Evolutionary conservation across 306 rosid species (phyloP).

Genomic region (Trifolium pratense): DNA sequence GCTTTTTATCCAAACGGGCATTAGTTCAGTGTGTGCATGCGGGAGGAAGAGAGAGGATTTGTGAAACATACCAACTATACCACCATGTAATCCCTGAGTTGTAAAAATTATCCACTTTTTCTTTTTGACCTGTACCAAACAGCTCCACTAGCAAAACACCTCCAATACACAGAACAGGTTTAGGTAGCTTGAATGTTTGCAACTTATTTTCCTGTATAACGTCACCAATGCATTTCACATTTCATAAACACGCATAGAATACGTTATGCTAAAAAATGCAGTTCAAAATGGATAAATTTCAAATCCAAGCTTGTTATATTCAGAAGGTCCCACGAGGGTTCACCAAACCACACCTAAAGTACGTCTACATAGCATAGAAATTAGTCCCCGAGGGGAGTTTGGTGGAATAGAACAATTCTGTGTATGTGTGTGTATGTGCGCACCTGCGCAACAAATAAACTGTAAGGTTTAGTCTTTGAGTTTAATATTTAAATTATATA

Average conservation of each 20-base stretch:
- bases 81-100: conserved; percentile 58
- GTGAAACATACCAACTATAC: conserved; percentile 65
- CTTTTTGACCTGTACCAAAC: conserved; percentile 64
- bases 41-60: conserved; percentile 3
- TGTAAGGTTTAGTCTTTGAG: background rate
- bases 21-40: background rate
- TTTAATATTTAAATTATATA: no score
- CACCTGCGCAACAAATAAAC: background rate
- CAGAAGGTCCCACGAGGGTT: conserved; percentile 8
- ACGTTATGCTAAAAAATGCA: background rate
- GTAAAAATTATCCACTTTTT: conserved; percentile 53
- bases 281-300: conserved; percentile 9
- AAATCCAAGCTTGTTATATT: conserved; percentile 26
- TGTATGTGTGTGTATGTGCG: background rate
- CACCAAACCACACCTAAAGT: background rate
- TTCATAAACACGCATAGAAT: conserved; percentile 14
- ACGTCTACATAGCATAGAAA: background rate
- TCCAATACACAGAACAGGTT: conserved; percentile 68
- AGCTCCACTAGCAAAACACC: conserved; percentile 68
- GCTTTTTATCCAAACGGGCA: background rate
- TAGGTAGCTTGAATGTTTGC: conserved; percentile 68
- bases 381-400: background rate
- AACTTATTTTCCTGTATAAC: conserved; percentile 53
- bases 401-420: background rate
- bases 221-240: conserved; percentile 20